Base-by-base conservation (phyloP, 1,139 yeast species). In the Meyerozyma sp. region DNA sequence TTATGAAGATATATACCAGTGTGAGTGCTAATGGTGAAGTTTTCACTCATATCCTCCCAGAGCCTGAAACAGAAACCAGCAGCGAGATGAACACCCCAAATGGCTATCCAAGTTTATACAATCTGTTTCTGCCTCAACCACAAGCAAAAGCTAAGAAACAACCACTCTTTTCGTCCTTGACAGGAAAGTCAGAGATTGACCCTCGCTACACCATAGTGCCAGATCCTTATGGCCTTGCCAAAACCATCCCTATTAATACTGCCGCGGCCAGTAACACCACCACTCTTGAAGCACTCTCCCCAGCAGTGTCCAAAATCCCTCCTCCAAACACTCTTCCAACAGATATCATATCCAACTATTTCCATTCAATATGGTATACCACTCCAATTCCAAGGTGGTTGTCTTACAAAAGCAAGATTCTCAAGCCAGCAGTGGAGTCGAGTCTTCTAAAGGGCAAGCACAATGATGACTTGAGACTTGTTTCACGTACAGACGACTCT, bases 331-430 rank as follows among this genome's bases (percentile, higher is more conserved):
- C 74, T 26, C 76, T 81, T 6, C 83, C 88, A 2, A 76, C 87
- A 1, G 87, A 84, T 50, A 76, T 89, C 45, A 69, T 89, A 62
- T 75, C 78, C 42, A 80, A 78, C 45, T 86, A 87, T 57, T 74
- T 84, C 53, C 96, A 90, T 61, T 96, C 97, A 11, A 86, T 85
- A 48, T 86, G 95, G 87, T 84, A 84, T 52, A 82, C 89, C 8
- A 68, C 91, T 41, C 88, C 94, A 7, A 76, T 87, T 6, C 84
- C 96, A 1, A 80, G 81, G 42, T 93, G 97, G 97, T 66, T 91
- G 43, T 76, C 77, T 42, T 82, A 83, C 50, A 73, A 70, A 28
- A 60, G 65, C 16, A 60, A 56, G 32, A 45, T 55, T 2, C 50
- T 59, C 34, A 60, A 55, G 43, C 70, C 72, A 7, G 59, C 59